Conservation (phyloP, 2,329 filamentous ascomycete species). For the Cercospora brassicicola region DNA sequence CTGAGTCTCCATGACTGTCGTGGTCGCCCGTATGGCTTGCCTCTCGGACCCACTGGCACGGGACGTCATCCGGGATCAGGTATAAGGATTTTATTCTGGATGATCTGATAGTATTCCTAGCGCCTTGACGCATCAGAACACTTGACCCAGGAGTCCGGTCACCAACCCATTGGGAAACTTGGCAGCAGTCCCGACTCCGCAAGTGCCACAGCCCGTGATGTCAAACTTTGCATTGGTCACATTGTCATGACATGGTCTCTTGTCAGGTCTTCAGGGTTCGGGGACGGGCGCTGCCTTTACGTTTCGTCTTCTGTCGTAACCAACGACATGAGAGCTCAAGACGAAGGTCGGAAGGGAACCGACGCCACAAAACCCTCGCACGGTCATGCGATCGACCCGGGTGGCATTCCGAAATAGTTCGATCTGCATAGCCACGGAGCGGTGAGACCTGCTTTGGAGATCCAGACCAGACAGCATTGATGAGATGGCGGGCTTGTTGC, state of each 20-base stretch:
- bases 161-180: slow-evolving; percentile 2
- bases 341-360: background rate
- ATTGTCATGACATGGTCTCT: background rate
- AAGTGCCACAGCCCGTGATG: background rate
- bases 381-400: slow-evolving; percentile 4
- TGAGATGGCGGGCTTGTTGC: background rate
- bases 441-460: slow-evolving; percentile 1
- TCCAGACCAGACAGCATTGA: background rate
- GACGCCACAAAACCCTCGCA: slow-evolving; percentile 21
- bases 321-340: background rate
- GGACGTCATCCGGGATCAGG: background rate
- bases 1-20: background rate
- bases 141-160: slow-evolving; percentile 6
- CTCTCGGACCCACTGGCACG: slow-evolving; percentile 14
- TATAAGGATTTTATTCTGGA: slow-evolving; percentile 13
- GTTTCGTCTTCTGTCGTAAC: background rate
- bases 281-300: background rate
- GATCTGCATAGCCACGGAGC: slow-evolving; percentile 3
- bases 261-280: background rate
- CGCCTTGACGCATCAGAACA: slow-evolving; percentile 10
- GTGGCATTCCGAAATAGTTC: background rate
- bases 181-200: background rate
- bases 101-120: slow-evolving; percentile 16
- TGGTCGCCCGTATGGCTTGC: background rate
- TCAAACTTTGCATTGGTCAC: background rate